phyloP scores from a whole-genome alignment of 2,329 filamentous ascomycete genomes.

The Boeremia lycopersici region DNA sequence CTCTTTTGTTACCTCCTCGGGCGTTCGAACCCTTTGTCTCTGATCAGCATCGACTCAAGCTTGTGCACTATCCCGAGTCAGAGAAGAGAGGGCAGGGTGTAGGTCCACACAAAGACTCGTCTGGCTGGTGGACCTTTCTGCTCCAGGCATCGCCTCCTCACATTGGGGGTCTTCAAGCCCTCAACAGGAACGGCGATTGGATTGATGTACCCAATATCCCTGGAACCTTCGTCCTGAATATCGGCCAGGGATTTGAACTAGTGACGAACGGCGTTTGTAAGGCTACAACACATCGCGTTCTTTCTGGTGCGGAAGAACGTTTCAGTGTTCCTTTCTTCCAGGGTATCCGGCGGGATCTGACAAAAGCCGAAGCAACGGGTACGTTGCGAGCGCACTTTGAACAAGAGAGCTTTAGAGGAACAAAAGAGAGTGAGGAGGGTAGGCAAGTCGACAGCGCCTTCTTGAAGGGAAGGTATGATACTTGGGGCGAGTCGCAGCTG shows the following conservation, averaged over 20 bases:
- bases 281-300: neutral
- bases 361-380: neutral
- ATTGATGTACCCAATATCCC: neutral
- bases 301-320: neutral
- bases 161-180: neutral
- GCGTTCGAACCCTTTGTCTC: neutral
- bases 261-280: neutral
- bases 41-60: neutral
- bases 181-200: neutral
- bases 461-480: neutral
- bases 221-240: neutral
- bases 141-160: neutral
- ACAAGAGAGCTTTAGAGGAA: neutral
- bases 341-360: neutral
- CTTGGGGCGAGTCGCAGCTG: slow-evolving; percentile 1
- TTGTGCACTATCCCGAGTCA: neutral
- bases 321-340: neutral
- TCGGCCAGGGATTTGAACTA: neutral
- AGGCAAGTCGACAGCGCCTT: neutral
- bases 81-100: neutral
- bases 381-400: neutral
- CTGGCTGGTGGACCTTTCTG: slow-evolving; percentile 1
- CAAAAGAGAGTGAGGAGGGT: neutral
- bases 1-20: neutral
- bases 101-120: slow-evolving; percentile 1